Evolutionary conservation across 495 filamentous ascomycete genomes (phyloP).

Genomic region (Talaromyces liani): DNA sequence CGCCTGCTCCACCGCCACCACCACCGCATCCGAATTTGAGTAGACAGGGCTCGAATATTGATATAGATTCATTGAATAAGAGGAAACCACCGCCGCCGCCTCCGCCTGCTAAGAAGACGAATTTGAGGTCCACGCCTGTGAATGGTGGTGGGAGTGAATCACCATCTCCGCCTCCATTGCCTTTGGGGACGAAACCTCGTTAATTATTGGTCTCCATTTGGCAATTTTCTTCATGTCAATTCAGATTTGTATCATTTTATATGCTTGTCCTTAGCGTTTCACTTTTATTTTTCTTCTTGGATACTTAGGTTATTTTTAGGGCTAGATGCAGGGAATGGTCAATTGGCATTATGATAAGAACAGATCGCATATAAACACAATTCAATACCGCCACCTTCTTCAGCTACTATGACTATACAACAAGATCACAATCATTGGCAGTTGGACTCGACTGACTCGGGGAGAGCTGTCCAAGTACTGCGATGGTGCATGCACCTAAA

Average conservation of each 20-base stretch:
- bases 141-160: slow-evolving; percentile 10
- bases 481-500: no score
- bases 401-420: background rate
- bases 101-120: slow-evolving; percentile 57
- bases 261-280: background rate
- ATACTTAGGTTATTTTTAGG: background rate
- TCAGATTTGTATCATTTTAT: background rate
- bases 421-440: no score
- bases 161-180: slow-evolving; percentile 33
- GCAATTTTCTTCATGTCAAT: background rate
- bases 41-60: slow-evolving; percentile 13
- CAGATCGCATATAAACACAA: background rate
- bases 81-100: slow-evolving; percentile 64
- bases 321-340: background rate
- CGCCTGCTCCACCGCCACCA: slow-evolving; percentile 5
- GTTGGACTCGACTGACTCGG: no score
- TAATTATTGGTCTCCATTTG: background rate
- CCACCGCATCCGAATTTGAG: slow-evolving; percentile 11
- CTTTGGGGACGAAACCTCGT: slow-evolving; percentile 35
- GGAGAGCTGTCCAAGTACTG: no score
- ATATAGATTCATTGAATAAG: slow-evolving; percentile 25
- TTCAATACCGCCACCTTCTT: background rate
- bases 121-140: slow-evolving; percentile 27
- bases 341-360: background rate
- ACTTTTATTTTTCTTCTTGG: background rate